Percentiles rank a stretch among this genome's conserved stretches.
Evolutionary conservation across 495 filamentous ascomycete species (phyloP).

Genomic region (Patellaria atrata): DNA sequence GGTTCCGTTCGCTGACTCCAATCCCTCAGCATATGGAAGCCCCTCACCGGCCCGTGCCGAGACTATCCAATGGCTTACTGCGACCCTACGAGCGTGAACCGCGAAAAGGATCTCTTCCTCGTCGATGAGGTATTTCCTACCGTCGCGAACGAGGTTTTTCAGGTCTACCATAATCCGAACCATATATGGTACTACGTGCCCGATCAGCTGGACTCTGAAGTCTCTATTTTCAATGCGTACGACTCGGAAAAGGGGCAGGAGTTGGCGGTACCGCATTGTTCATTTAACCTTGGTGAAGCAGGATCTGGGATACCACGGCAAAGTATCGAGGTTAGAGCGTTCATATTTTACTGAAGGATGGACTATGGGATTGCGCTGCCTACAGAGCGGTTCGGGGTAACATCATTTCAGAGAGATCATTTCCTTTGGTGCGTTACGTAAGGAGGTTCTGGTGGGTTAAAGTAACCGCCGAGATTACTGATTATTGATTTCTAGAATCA

Average conservation of each 20-base stretch:
- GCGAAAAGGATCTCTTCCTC: slow-evolving; percentile 4
- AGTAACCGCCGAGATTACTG: no score
- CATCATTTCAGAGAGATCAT: no score
- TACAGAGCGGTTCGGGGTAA: no score
- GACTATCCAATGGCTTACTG: slow-evolving; percentile 9
- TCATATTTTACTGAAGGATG: slow-evolving; percentile 9
- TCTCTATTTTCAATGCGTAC: slow-evolving; percentile 6
- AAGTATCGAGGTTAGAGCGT: slow-evolving; percentile 10
- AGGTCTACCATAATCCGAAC: slow-evolving; percentile 6
- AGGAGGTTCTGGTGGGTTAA: no score
- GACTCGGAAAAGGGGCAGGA: slow-evolving; percentile 7
- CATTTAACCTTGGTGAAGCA: slow-evolving; percentile 7
- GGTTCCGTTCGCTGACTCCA: no score
- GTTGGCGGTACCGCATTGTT: slow-evolving; percentile 9
- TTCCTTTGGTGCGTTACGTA: no score
- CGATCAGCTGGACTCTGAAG: slow-evolving; percentile 10
- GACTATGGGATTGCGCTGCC: no score
- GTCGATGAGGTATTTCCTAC: slow-evolving; percentile 10
- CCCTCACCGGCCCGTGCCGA: slow-evolving; percentile 4
- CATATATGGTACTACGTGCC: slow-evolving; percentile 10
- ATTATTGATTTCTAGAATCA: no score
- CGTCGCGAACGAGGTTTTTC: slow-evolving; percentile 9
- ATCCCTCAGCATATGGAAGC: no score
- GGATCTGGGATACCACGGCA: slow-evolving; percentile 7
- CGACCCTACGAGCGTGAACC: slow-evolving; percentile 7